Evolutionary conservation across 306 rosid genomes (phyloP), one percentile per base, ranked within the genome.

Genomic region (Cucurbita ficifolia): DNA sequence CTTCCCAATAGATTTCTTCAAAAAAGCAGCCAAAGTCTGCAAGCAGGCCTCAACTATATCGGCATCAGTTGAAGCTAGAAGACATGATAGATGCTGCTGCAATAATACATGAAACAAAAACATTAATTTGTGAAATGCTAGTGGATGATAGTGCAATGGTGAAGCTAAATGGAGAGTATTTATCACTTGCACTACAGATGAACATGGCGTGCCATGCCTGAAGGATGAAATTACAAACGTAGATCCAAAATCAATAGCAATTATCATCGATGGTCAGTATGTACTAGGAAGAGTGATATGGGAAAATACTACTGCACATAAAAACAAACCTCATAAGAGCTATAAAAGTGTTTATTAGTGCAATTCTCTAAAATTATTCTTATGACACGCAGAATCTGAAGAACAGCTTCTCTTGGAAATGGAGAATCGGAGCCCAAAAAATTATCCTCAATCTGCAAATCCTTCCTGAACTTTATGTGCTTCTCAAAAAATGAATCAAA

Each of bases 401-500:
- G 96, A 79, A 95, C 80, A 0, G 96, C 90, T 77, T 88, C 97
- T 81, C 88, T 89, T 29, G 96, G 99, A 79, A 95, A 89, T 78
- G 96, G 96, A 77, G 96, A 91, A 81, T 91, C 96, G 8, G 78
- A 84, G 64, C 81, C 86, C 39, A 89, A 82, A 83, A 91, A 88
- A 79, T 83, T 78, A 81, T 84, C 97, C 81, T 89, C 92, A 77
- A 88, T 81, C 88, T 79, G 91, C 82, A 95, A 76, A 88, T 95
- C 99, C 86, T 95, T 95, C 87, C 99, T 89, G 50, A 87, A 79
- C 83, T 91, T 91, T 73, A 89, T 78, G 76, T 85, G 87, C 90
- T 89, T 95, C 91, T 95, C 97, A 86, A 95, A 95, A 86, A 79
- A 95, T 69, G 99, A 86, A 83, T 95, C 99, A 77, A 95, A 95